Conservation (phyloP, 2,329 filamentous ascomycete species). For the Monosporascus sp. region DNA sequence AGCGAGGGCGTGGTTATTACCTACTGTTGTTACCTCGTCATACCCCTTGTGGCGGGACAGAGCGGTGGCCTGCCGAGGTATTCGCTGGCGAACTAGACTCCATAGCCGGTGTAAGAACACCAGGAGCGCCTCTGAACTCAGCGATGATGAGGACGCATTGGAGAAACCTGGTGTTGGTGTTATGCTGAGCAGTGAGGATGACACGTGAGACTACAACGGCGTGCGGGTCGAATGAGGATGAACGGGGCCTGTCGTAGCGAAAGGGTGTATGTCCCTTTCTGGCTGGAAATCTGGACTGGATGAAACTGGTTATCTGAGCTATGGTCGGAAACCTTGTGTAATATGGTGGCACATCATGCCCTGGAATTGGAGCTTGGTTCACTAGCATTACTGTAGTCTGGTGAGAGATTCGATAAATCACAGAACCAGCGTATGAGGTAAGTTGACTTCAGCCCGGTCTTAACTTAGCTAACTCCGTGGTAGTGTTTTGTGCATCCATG, state of each 20-base stretch:
- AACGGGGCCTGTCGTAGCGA: slow-evolving; percentile 9
- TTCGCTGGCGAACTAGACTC: slow-evolving; percentile 6
- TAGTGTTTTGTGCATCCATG: too few relatives aligned
- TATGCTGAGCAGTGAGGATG: slow-evolving; percentile 8
- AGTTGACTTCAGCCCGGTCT: too few relatives aligned
- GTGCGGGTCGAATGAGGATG: slow-evolving; percentile 1
- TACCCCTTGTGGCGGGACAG: slow-evolving; percentile 13
- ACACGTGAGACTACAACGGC: background rate
- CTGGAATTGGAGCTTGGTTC: background rate
- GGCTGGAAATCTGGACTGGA: slow-evolving; percentile 4
- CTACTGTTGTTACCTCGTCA: slow-evolving; percentile 14
- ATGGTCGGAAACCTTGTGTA: background rate
- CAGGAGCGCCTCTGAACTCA: background rate
- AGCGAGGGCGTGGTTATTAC: slow-evolving; percentile 10
- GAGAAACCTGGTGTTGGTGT: slow-evolving; percentile 14
- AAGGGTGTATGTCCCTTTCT: slow-evolving; percentile 6
- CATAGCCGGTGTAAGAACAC: slow-evolving; percentile 14
- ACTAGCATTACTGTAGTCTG: background rate
- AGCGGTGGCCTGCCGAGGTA: slow-evolving; percentile 8
- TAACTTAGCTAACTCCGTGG: too few relatives aligned
- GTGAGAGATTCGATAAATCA: background rate
- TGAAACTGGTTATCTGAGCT: background rate
- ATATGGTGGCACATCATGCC: background rate
- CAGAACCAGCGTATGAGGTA: too few relatives aligned
- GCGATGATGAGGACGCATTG: slow-evolving; percentile 2